Conservation (phyloP, 202 grass and related monocot genomes). For the Zizania palustris region DNA sequence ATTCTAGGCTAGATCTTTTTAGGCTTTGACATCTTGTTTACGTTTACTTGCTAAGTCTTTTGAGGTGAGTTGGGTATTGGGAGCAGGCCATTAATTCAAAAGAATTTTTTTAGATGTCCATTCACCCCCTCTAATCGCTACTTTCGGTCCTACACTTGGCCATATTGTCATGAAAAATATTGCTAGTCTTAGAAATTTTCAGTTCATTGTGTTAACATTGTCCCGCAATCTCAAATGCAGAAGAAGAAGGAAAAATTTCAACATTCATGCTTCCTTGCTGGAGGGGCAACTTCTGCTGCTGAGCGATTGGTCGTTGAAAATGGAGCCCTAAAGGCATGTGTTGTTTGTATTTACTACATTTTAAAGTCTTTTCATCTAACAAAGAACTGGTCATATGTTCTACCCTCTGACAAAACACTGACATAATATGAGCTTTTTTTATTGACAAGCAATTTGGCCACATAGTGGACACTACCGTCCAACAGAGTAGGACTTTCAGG, state of each 20-base stretch:
- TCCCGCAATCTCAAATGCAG: constrained; percentile 44
- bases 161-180: not conserved
- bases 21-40: too few relatives aligned
- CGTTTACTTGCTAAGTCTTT: too few relatives aligned
- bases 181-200: not conserved
- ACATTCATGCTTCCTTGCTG: constrained; percentile 94
- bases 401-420: not conserved
- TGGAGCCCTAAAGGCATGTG: constrained; percentile 68
- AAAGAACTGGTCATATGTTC: not conserved
- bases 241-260: constrained; percentile 95
- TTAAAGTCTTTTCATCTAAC: not conserved
- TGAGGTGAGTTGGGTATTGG: too few relatives aligned
- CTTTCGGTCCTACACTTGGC: too few relatives aligned
- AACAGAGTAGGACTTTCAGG: constrained; percentile 80
- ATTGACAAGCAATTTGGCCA: constrained; percentile 82
- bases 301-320: constrained; percentile 70
- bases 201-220: constrained; percentile 27
- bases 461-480: constrained; percentile 94
- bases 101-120: too few relatives aligned
- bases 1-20: too few relatives aligned
- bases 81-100: too few relatives aligned
- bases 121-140: too few relatives aligned
- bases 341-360: not conserved
- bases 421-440: constrained; percentile 30
- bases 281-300: constrained; percentile 89